A percentile compares a stretch with the other conserved stretches of the same genome.
These are phyloP conservation scores for Candida sanyiensis DNA, from an alignment of 805 yeast genomes.

Conservation along the genomic window DNA sequence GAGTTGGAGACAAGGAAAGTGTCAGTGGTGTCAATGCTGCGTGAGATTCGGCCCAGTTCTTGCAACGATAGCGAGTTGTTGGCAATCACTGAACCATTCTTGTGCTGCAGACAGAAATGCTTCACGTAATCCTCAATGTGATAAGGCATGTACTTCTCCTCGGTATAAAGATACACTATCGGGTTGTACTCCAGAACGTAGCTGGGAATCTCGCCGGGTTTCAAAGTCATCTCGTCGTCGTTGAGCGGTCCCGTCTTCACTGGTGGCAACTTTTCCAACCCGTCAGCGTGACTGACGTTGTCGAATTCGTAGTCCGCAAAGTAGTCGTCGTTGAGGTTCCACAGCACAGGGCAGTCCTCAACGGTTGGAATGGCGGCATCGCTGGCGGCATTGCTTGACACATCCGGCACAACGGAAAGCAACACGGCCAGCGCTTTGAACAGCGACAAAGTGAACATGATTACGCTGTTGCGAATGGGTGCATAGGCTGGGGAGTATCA, in stretches of 20 bases:
- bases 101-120: constrained; percentile 54
- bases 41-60: constrained; percentile 24
- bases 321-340: constrained; percentile 13
- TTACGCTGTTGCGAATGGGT: no score
- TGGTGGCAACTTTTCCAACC: constrained; percentile 30
- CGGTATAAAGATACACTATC: constrained; percentile 78
- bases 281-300: constrained; percentile 7
- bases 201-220: constrained; percentile 53
- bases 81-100: constrained; percentile 40
- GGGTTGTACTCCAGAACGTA: constrained; percentile 69
- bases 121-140: constrained; percentile 65
- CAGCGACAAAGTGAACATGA: no score
- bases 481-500: no score
- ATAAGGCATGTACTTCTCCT: constrained; percentile 81
- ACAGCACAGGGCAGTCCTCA: background rate
- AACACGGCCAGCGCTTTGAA: no score
- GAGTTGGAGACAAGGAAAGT: constrained; percentile 59
- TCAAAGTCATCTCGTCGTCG: constrained; percentile 32
- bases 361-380: background rate
- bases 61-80: constrained; percentile 28
- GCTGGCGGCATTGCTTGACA: background rate
- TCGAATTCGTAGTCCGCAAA: constrained; percentile 13
- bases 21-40: constrained; percentile 26
- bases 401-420: background rate
- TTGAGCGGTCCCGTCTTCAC: constrained; percentile 28